Evolutionary conservation across 768 basidiomycete genomes (phyloP).

Genomic region (Collybia nuda): DNA sequence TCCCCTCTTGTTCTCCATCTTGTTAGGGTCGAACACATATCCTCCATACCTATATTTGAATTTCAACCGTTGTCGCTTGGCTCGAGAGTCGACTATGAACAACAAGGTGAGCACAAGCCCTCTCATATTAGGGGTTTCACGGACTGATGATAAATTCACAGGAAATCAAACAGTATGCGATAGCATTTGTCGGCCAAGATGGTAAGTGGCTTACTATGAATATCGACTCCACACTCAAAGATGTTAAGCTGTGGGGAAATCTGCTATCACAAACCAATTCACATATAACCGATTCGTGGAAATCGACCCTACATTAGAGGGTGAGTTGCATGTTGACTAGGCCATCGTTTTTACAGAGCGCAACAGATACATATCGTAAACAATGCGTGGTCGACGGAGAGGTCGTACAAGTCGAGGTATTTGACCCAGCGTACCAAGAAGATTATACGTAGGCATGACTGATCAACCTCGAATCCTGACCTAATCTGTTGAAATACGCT

Average conservation of each 20-base stretch:
- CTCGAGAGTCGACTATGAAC: neutral
- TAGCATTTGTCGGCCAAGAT: constrained; percentile 98
- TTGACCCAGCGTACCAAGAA: neutral
- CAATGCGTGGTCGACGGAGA: neutral
- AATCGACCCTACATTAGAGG: constrained; percentile 72
- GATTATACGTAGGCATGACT: neutral
- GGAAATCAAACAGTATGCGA: constrained; percentile 95
- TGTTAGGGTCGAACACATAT: no score
- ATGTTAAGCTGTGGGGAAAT: constrained; percentile 56
- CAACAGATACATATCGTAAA: neutral
- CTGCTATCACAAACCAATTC: constrained; percentile 95
- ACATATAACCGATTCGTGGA: constrained; percentile 95
- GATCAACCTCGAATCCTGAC: neutral
- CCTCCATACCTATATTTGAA: no score
- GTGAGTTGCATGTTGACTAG: no score
- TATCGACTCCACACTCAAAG: neutral
- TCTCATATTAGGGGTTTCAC: neutral
- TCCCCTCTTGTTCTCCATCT: no score
- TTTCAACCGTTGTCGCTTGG: no score
- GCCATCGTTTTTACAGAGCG: no score
- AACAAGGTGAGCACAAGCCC: constrained; percentile 29
- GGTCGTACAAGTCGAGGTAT: neutral
- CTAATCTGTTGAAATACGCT: neutral
- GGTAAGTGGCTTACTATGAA: constrained; percentile 45
- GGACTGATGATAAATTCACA: constrained; percentile 54